phyloP scores from a whole-genome alignment of 2,329 filamentous ascomycete species.

The Botrytis deweyae region DNA sequence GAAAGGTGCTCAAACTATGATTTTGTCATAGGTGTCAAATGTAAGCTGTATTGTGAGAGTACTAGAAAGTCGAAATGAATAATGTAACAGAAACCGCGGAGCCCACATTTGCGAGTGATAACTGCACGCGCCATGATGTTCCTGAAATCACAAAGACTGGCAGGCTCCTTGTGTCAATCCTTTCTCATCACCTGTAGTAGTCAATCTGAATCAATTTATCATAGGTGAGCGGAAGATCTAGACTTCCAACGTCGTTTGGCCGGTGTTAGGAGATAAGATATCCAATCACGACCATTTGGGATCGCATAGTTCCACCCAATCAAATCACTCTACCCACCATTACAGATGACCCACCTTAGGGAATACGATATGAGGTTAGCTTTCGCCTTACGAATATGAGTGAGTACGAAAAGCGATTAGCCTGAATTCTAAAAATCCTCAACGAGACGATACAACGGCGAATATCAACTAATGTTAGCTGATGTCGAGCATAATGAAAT shows the following conservation, averaged over 20 bases:
- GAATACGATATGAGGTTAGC: constrained; percentile 3
- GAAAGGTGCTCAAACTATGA: not conserved
- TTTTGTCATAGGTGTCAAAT: not conserved
- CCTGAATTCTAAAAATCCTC: not conserved
- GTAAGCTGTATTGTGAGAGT: not conserved
- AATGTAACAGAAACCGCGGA: not conserved
- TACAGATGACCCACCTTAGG: not conserved
- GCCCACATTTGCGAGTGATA: not conserved
- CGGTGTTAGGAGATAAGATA: not conserved
- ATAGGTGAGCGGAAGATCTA: not conserved
- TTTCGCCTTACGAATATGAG: not conserved
- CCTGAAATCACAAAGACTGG: not conserved
- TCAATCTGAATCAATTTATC: not conserved
- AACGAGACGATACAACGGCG: not conserved
- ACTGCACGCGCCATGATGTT: not conserved
- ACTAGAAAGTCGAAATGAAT: not conserved
- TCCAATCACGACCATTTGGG: not conserved
- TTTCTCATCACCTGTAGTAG: not conserved
- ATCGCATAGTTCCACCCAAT: not conserved
- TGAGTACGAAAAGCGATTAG: not conserved
- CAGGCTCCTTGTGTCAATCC: not conserved
- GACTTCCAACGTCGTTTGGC: not conserved
- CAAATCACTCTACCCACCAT: not conserved
- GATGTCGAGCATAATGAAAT: not conserved
- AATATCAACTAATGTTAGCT: not conserved